phyloP scores from a whole-genome alignment of 495 filamentous ascomycete genomes.

The Xylaria bambusicola region DNA sequence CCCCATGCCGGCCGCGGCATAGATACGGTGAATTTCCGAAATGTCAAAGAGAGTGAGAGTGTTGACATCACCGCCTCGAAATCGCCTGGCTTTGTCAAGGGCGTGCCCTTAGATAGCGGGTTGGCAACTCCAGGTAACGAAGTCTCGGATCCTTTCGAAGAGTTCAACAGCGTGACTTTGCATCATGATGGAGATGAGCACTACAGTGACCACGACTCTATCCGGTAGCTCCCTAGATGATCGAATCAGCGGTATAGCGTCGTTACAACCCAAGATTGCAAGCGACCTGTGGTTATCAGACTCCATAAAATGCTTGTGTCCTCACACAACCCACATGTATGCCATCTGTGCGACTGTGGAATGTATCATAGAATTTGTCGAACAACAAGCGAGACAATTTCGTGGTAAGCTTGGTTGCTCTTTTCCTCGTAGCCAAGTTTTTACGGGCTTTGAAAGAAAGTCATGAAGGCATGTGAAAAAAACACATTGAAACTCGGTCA shows the following conservation, averaged over 20 bases:
- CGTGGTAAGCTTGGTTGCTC: background rate
- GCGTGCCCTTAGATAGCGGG: slow-evolving; percentile 82
- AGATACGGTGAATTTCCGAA: slow-evolving; percentile 95
- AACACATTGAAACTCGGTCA: slow-evolving; percentile 14
- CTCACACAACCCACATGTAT: slow-evolving; percentile 3
- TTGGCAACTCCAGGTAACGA: slow-evolving; percentile 84
- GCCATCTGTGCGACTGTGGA: slow-evolving; percentile 3
- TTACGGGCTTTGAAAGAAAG: background rate
- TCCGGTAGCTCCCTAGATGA: slow-evolving; percentile 26
- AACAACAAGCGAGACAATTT: background rate
- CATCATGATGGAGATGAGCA: slow-evolving; percentile 89
- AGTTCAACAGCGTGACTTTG: slow-evolving; percentile 97
- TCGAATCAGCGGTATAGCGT: slow-evolving; percentile 2
- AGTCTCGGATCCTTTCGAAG: slow-evolving; percentile 91
- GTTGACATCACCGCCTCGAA: slow-evolving; percentile 81
- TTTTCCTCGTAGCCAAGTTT: background rate
- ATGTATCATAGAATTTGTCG: slow-evolving; percentile 3
- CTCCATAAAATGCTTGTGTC: background rate
- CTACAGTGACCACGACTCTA: slow-evolving; percentile 26
- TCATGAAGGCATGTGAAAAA: slow-evolving; percentile 9
- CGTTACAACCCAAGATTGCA: background rate
- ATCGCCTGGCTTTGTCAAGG: slow-evolving; percentile 55
- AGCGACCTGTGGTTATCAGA: slow-evolving; percentile 1
- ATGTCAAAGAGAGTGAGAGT: slow-evolving; percentile 94
- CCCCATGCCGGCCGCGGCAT: slow-evolving; percentile 88